A percentile compares a stretch with the other conserved stretches of the same genome.
Evolutionary conservation across 495 filamentous ascomycete genomes (phyloP).

Genomic region (Podospora australis): DNA sequence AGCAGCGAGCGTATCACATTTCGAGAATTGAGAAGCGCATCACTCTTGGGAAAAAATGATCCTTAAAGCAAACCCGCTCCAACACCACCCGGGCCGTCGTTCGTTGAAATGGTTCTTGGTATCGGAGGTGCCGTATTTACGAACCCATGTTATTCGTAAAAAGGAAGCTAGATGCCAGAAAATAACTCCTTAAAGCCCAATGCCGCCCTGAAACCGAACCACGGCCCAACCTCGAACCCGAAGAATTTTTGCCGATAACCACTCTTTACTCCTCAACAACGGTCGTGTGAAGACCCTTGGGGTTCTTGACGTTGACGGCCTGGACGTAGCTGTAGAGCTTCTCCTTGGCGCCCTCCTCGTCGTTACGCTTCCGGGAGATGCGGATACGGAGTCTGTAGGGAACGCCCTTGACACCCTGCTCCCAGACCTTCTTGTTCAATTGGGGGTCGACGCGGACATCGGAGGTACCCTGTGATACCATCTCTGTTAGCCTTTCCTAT

Average conservation of each 20-base stretch:
- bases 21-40: conserved; percentile 16
- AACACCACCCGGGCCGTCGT: conserved; percentile 9
- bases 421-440: conserved; percentile 99
- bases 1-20: conserved; percentile 31
- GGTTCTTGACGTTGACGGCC: conserved; percentile 98
- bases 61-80: conserved; percentile 2
- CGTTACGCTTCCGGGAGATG: conserved; percentile 99
- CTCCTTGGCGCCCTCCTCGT: conserved; percentile 98
- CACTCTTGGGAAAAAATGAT: conserved; percentile 8
- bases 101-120: conserved; percentile 22
- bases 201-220: conserved; percentile 40
- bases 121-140: conserved; percentile 30
- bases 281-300: conserved; percentile 89
- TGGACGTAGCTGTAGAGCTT: conserved; percentile 98
- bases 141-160: conserved; percentile 43
- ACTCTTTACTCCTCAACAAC: conserved; percentile 54
- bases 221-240: conserved; percentile 26
- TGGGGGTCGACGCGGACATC: conserved; percentile 97
- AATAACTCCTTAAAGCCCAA: conserved; percentile 44
- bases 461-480: conserved; percentile 67
- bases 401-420: conserved; percentile 96
- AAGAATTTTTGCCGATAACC: conserved; percentile 20
- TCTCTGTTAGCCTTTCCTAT: conserved; percentile 21
- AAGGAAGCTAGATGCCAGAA: conserved; percentile 47
- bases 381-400: conserved; percentile 93